A percentile compares a stretch with the other conserved stretches of the same genome.
phyloP scores from a whole-genome alignment of 345 rosid genomes.

The Pugionium cornutum region DNA sequence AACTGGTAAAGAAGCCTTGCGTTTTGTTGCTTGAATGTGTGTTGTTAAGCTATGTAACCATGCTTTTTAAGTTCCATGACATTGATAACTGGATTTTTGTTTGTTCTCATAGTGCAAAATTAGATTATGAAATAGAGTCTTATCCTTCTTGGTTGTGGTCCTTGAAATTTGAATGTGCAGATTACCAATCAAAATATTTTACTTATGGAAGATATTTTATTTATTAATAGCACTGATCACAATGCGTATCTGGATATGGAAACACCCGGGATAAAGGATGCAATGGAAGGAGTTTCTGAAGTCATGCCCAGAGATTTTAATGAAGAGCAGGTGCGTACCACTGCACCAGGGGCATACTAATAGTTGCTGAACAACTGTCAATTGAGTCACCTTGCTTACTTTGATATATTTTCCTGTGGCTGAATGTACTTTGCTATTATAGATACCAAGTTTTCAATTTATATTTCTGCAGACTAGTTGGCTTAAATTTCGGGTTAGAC shows the following conservation, averaged over 20 bases:
- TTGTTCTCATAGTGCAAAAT: constrained; percentile 2
- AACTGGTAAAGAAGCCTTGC: background rate
- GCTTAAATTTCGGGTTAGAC: constrained; percentile 3
- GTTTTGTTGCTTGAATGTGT: constrained; percentile 13
- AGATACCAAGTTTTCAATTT: constrained; percentile 5
- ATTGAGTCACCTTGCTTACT: constrained; percentile 16
- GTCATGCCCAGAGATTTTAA: constrained; percentile 44
- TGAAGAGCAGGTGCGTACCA: constrained; percentile 59
- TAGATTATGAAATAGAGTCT: background rate
- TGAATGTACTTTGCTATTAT: constrained; percentile 1
- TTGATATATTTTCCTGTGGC: background rate
- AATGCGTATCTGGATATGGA: constrained; percentile 45
- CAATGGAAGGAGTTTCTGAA: constrained; percentile 42
- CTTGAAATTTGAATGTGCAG: constrained; percentile 14
- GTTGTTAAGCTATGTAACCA: background rate
- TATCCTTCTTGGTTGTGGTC: constrained; percentile 15
- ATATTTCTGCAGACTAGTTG: constrained; percentile 10
- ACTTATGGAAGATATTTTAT: constrained; percentile 32
- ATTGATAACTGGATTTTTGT: constrained; percentile 1
- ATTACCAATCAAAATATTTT: background rate
- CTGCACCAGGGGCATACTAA: constrained; percentile 15
- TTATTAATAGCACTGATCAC: constrained; percentile 55
- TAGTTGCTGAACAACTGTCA: constrained; percentile 2
- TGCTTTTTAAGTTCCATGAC: constrained; percentile 9
- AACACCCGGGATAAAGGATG: constrained; percentile 41